phyloP scores from a whole-genome alignment of 148 eudicot genomes.

The Heliosperma pusillum region DNA sequence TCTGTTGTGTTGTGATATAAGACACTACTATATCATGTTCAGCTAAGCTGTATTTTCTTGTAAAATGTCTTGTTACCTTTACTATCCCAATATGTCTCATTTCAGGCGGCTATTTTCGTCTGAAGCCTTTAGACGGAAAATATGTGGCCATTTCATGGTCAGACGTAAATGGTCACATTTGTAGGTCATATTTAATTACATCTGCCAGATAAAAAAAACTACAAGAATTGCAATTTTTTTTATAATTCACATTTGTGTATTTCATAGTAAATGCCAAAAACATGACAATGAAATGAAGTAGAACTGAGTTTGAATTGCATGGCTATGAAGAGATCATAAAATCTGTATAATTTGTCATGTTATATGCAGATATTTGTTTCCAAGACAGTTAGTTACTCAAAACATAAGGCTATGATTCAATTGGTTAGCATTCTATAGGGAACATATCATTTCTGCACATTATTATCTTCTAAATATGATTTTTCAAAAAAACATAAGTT shows the following conservation, averaged over 20 bases:
- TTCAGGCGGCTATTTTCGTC: no score
- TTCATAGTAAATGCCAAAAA: conserved; percentile 5
- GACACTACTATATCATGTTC: not conserved
- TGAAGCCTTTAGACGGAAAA: no score
- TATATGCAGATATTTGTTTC: conserved; percentile 11
- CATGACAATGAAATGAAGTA: conserved; percentile 4
- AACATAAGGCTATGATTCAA: conserved; percentile 20
- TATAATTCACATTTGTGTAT: not conserved
- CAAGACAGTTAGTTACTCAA: not conserved
- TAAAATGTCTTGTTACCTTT: no score
- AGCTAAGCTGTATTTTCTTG: not conserved
- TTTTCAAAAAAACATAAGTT: not conserved
- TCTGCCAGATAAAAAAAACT: no score
- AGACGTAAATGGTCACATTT: no score
- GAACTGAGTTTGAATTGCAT: conserved; percentile 2
- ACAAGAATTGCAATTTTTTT: not conserved
- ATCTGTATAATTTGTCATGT: conserved; percentile 20
- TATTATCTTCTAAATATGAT: not conserved
- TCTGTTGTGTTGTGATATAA: not conserved
- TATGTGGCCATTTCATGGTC: no score
- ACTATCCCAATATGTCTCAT: no score
- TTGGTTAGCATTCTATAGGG: not conserved
- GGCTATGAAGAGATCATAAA: conserved; percentile 17
- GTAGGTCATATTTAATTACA: no score
- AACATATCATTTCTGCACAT: not conserved